Evolutionary conservation across 148 eudicot species (phyloP), one percentile per base, ranked within the genome.

Genomic region (Cornus controversa): DNA sequence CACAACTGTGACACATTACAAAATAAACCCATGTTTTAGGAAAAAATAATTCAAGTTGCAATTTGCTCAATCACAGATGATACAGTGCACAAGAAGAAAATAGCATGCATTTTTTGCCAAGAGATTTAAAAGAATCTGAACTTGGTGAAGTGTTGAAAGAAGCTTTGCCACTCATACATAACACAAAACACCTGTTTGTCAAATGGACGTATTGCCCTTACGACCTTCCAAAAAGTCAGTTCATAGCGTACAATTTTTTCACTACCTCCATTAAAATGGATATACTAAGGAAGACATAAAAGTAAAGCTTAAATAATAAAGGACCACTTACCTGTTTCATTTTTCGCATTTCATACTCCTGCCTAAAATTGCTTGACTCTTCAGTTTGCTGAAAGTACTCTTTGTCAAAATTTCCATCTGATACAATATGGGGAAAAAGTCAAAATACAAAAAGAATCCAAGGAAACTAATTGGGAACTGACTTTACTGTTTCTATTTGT

Each of bases 271-370:
- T 40, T 40, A 40, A 11, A 50, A 50, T 50, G 7, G 15, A 5
- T 13, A 50, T 15, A 50, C 57, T 14, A 74, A 34, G 0, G 31
- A 22, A 66, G 23, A 67, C 29, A 20, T 34, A 26, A 13, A 69
- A 40, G 45, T 40, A 6, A 40, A 9, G 8, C 45, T 2, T 40
- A 40, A 40, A 40, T 40, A 40, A 40, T 40, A 40, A 40, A 31
- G 73, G 74, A 73, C 28, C n/a, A 80, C 87, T 34, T 75, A 75
- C 92, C 91, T 91, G 95, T 68, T 78, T 89, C 67, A 89, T 85
- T 78, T 85, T 91, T 72, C 89, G 81, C 95, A 91, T 88, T 86
- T 91, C 95, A 81, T 83, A 89, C 70, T 91, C 93, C 71, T 89
- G 87, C 73, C 88, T 82, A 69, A 89, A 91, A 36, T 86, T 77